A percentile compares a stretch with the other conserved stretches of the same genome.
Evolutionary conservation across 2,329 filamentous ascomycete species (phyloP).

Genomic region (Pyrenochaeta sp.): DNA sequence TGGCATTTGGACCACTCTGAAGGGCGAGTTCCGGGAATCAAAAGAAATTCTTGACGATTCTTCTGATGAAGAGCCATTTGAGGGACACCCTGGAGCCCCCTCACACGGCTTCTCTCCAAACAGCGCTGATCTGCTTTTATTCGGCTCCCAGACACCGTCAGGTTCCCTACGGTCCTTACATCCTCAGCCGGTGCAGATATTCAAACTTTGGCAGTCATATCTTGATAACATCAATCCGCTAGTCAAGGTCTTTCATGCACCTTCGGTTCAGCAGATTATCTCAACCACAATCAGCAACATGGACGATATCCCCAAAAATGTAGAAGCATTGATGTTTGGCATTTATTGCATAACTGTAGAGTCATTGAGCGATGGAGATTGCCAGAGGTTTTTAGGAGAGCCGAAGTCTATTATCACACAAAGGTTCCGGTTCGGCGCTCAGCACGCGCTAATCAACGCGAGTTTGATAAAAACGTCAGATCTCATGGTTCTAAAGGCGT

Average conservation of each 20-base stretch:
- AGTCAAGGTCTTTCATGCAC: constrained; percentile 76
- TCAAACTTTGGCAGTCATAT: constrained; percentile 78
- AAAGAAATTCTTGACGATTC: constrained; percentile 41
- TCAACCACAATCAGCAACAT: constrained; percentile 69
- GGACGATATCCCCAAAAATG: constrained; percentile 62
- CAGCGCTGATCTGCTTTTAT: constrained; percentile 28
- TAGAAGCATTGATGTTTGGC: constrained; percentile 60
- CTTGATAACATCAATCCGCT: constrained; percentile 78
- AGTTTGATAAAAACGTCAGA: constrained; percentile 73
- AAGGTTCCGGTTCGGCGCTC: constrained; percentile 66
- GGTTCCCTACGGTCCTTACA: constrained; percentile 55
- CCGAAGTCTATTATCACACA: constrained; percentile 60
- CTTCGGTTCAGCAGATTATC: constrained; percentile 71
- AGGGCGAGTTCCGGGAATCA: constrained; percentile 38
- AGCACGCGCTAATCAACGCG: constrained; percentile 72
- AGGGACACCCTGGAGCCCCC: not conserved
- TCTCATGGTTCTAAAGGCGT: constrained; percentile 71
- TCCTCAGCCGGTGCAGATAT: constrained; percentile 71
- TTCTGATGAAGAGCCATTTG: constrained; percentile 34
- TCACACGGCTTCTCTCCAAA: constrained; percentile 13
- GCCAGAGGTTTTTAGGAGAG: constrained; percentile 61
- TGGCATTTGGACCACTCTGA: constrained; percentile 42
- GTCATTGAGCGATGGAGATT: constrained; percentile 67
- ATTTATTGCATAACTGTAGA: constrained; percentile 44
- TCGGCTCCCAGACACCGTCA: constrained; percentile 15